Evolutionary conservation across 768 basidiomycete genomes (phyloP).

Genomic region (Hygrophoropsis aurantiaca): DNA sequence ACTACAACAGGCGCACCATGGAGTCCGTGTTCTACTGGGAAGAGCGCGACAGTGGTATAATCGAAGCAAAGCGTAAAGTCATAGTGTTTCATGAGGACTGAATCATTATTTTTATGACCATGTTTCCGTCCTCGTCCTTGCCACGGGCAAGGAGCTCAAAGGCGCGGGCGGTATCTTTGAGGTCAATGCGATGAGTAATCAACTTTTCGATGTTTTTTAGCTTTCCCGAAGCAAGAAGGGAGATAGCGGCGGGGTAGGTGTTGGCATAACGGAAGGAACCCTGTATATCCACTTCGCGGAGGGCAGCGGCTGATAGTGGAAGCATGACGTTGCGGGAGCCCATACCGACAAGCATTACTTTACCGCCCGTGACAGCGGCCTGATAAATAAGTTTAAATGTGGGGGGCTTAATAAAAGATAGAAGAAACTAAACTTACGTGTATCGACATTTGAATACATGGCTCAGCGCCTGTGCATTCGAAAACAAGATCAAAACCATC

Average conservation of each 20-base stretch:
- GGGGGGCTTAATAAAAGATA: conserved; percentile 9
- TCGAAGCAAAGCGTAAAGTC: background rate
- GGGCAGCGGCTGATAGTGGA: conserved; percentile 80
- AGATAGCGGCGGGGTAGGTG: conserved; percentile 86
- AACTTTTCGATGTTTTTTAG: conserved; percentile 68
- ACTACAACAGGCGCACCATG: conserved; percentile 3
- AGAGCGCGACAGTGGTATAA: background rate
- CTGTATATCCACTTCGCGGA: conserved; percentile 89
- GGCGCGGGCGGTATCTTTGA: conserved; percentile 67
- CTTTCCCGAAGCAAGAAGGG: conserved; percentile 65
- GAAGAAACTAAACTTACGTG: conserved; percentile 58
- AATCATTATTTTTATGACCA: conserved; percentile 92
- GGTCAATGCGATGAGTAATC: conserved; percentile 73
- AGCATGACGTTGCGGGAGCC: conserved; percentile 79
- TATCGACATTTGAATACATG: conserved; percentile 87
- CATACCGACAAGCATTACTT: conserved; percentile 95
- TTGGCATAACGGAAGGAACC: conserved; percentile 91
- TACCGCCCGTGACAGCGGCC: conserved; percentile 83
- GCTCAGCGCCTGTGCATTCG: conserved; percentile 94
- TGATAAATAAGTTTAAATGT: conserved; percentile 29
- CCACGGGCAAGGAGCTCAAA: conserved; percentile 83
- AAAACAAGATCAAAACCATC: conserved; percentile 93
- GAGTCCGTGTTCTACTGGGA: conserved; percentile 8
- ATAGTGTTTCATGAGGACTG: conserved; percentile 33
- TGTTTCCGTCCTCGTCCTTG: conserved; percentile 71